Evolutionary conservation across 2,329 filamentous ascomycete genomes (phyloP), one percentile per base, ranked within the genome.

Genomic region (Paraphaeosphaeria minitans): DNA sequence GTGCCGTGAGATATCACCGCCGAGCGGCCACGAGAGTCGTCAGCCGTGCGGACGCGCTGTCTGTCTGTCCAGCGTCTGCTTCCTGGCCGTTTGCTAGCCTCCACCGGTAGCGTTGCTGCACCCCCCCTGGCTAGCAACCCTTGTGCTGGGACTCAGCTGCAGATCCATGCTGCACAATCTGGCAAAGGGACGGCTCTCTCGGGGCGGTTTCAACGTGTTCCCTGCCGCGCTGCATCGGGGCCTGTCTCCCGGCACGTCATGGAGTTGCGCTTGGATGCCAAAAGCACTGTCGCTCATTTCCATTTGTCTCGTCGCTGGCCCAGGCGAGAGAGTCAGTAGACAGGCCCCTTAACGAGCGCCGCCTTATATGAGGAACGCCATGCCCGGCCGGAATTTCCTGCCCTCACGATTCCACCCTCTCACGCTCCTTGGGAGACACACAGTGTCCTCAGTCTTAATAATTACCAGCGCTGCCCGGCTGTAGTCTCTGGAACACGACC

Each of bases 161-260:
- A 67, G 66, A 63, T 67, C 64, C 67, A 68, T 54, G 68, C 61
- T 65, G 29, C 39, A 27, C 46, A 45, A 46, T 46, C 45, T 58
- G 31, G 39, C 35, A 53, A 33, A 43, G 46, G 29, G 39, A 53
- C 51, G 49, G 46, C 49, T 52, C 35, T 43, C n/a, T 53, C 50
- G 50, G 59, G 62, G 67, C 59, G 66, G 66, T 69, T 71, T 68
- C 69, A 61, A 66, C 69, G 64, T 60, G 69, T 66, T 68, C 66
- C 65, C 62, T 67, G 63, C 57, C 50, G 37, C 37, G 33, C 50
- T 53, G 50, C 50, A 33, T 53, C 50, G 50, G 68, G 72, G 61
- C 67, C 72, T 71, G 72, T 75, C 72, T 69, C 69, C 67, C 73
- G 74, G 73, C 71, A 76, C 73, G 74, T 76, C 74, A 76, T 76